phyloP scores from a whole-genome alignment of 345 rosid genomes.

The Camelina sativa region DNA sequence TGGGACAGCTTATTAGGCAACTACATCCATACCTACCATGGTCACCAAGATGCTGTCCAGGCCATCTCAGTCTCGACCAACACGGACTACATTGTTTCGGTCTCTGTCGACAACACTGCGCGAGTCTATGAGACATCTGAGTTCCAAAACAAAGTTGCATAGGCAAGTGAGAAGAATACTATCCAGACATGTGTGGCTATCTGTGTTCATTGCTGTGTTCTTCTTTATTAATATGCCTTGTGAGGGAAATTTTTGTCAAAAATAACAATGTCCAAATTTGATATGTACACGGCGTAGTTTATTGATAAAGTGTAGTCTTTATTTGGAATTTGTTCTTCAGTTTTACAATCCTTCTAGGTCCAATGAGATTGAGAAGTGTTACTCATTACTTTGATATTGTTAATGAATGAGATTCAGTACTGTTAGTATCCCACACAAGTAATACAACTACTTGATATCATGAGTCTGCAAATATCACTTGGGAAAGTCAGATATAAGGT shows the following conservation, averaged over 20 bases:
- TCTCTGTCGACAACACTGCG: constrained; percentile 74
- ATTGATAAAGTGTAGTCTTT: neutral
- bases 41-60: constrained; percentile 69
- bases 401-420: neutral
- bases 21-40: constrained; percentile 62
- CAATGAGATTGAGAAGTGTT: neutral
- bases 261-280: neutral
- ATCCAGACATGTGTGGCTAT: constrained; percentile 5
- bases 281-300: neutral
- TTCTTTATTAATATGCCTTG: neutral
- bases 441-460: neutral
- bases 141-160: constrained; percentile 41
- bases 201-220: neutral
- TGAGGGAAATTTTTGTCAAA: neutral
- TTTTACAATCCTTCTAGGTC: neutral
- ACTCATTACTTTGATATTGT: constrained; percentile 3
- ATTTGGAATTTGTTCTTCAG: neutral
- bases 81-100: constrained; percentile 65
- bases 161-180: constrained; percentile 6
- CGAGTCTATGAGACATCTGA: constrained; percentile 75
- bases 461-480: neutral
- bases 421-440: constrained; percentile 4
- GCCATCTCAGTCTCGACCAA: constrained; percentile 57
- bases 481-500: constrained; percentile 11
- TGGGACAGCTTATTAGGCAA: constrained; percentile 90